These are phyloP conservation scores for Fraxinus sp. DNA, from an alignment of 305 asterid species.

Conservation along the genomic window DNA sequence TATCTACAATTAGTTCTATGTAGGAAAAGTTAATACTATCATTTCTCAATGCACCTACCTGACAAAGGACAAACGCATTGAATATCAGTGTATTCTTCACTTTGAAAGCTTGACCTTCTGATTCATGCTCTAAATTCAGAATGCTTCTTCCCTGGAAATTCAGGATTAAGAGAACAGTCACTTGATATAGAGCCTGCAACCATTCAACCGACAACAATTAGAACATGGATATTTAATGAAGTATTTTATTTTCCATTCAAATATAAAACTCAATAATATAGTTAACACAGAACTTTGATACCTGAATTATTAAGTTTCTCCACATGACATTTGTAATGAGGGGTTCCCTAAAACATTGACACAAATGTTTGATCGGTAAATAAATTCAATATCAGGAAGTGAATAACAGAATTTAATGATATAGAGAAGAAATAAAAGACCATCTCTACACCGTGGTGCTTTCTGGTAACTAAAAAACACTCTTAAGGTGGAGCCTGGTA, in stretches of 20 bases:
- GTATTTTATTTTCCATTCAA: neutral
- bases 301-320: constrained; percentile 56
- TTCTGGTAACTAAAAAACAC: neutral
- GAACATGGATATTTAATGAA: neutral
- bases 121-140: constrained; percentile 37
- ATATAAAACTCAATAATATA: neutral
- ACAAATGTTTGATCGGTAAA: neutral
- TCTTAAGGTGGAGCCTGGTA: neutral
- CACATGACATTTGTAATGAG: constrained; percentile 55
- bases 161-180: constrained; percentile 47
- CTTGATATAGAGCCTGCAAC: constrained; percentile 54
- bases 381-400: neutral
- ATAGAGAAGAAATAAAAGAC: neutral
- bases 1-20: neutral
- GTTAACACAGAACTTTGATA: constrained; percentile 17
- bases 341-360: constrained; percentile 43
- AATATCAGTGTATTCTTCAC: constrained; percentile 52
- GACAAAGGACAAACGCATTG: constrained; percentile 51
- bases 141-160: constrained; percentile 44
- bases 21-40: neutral
- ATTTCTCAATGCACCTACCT: constrained; percentile 25
- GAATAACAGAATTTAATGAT: neutral
- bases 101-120: constrained; percentile 27
- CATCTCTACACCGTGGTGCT: neutral
- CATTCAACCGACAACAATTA: constrained; percentile 10